Evolutionary conservation across 371 early-diverging fungal genomes (phyloP), one percentile per base, ranked within the genome.

Genomic region (Blakeslea trispora): DNA sequence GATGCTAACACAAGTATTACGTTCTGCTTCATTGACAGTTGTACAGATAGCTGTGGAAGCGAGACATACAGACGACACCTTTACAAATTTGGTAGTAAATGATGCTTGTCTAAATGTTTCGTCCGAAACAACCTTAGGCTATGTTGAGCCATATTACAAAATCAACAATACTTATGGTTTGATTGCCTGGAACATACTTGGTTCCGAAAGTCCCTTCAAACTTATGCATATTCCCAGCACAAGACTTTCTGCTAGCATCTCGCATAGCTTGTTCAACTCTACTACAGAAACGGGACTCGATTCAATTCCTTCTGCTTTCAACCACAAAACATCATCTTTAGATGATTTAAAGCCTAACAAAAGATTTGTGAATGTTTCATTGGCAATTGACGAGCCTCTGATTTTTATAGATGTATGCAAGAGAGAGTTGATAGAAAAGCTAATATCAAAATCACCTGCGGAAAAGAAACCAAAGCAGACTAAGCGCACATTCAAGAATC

Each of bases 281-380:
- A 14, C 2, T 37, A 2, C 37, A 14, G 43, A 40, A 21, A 15
- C 21, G 39, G 19, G 39, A 22, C 10, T 28, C 15, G 13, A 37
- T 37, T 37, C 22, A 14, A 23, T 39, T 11, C 21, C 3, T 4
- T 50, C 18, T 19, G 35, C 18, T 37, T 50, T 22, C 19, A 18
- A 48, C 19, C 14, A 39, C 24, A 23, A 11, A 42, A 40, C 37
- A 21, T 15, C 22, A 15, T 48, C 35, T 41, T 39, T 1, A 15
- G 63, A 66, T 0, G 63, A 64, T 5, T 15, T 54, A 3, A 39
- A 44, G 11, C 63, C 68, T 1, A 67, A 67, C 49, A 63, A 40
- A 15, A 53, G 45, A 15, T 63, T 32, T 28, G 14, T 51, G 2
- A 47, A 55, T 19, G 3, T 63, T 2, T 50, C 45, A 7, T 17